Base-by-base conservation (phyloP, 352 stramenopile species). In the Pythium brachiatum region DNA sequence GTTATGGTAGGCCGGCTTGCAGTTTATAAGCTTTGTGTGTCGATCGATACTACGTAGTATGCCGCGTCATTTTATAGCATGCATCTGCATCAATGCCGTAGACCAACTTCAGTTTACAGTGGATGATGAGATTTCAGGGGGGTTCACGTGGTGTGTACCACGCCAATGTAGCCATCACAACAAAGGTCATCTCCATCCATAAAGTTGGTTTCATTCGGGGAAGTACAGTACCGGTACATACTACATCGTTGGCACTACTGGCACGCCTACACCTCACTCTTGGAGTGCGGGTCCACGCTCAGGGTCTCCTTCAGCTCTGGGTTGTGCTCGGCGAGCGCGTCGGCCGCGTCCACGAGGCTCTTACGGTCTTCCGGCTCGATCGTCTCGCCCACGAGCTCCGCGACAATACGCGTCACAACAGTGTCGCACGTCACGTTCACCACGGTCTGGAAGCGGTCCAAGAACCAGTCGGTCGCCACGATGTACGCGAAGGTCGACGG, bases 351-450 rank as follows among this genome's bases (percentile, higher is more conserved):
- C 23, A 29, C 27, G 25, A 65, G 38, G 48, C 39, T 67, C 41
- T 41, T 38, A 21, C 57, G 53, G 20, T 66, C 54, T 13, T 71
- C 31, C 16, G 44, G 46, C n/a, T 59, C 48, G 23, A 69, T 43
- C 20, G 41, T 68, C n/a, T 68, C 68, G 36, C 56, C 62, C 5
- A 68, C 56, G 5, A 64, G 47, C 41, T 69, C 39, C 23, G 80
- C 78, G 21, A 89, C 72, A 15, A 89, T 71, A 21, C 80, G 75
- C 50, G 65, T 76, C 20, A 86, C 70, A 21, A 84, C 54, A 11
- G 77, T 75, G 50, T 89, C 76, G 36, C 75, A 67, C 29, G 74
- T 78, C 34, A 89, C 72, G 59, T 87, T 85, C 43, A 81, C 67
- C 16, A 74, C 66, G 0, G 79, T 85, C 31, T 75, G 60, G 31